Evolutionary conservation across 2,329 filamentous ascomycete genomes (phyloP).

Genomic region (Cytospora piceae): DNA sequence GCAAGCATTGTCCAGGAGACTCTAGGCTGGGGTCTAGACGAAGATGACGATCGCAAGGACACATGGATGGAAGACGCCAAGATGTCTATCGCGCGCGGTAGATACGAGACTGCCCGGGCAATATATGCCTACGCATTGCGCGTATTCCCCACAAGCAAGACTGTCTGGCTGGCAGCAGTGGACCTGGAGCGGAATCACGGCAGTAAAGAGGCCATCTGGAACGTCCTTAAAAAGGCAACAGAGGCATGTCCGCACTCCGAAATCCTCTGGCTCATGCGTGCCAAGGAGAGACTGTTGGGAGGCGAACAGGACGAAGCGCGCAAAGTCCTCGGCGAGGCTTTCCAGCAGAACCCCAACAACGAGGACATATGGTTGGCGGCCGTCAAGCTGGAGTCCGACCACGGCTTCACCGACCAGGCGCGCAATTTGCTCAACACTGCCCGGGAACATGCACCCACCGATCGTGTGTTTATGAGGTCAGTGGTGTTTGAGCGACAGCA

Average conservation of each 20-base stretch:
- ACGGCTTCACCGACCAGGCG: constrained; percentile 79
- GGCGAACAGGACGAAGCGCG: constrained; percentile 87
- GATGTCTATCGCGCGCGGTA: constrained; percentile 76
- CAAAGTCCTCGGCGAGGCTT: constrained; percentile 82
- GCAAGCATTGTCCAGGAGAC: constrained; percentile 90
- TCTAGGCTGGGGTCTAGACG: constrained; percentile 88
- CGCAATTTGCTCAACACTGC: constrained; percentile 80
- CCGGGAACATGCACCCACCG: constrained; percentile 86
- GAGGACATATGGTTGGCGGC: constrained; percentile 98
- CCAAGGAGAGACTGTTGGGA: constrained; percentile 90
- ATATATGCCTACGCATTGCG: constrained; percentile 91
- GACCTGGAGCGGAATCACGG: constrained; percentile 92
- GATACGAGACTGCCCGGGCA: constrained; percentile 87
- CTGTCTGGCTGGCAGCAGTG: constrained; percentile 86
- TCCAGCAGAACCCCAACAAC: constrained; percentile 94
- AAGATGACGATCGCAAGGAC: constrained; percentile 94
- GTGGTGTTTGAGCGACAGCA: constrained; percentile 90
- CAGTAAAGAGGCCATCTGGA: constrained; percentile 78
- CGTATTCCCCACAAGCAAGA: constrained; percentile 85
- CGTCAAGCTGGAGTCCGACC: constrained; percentile 94
- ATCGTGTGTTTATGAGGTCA: constrained; percentile 96
- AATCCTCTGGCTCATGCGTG: constrained; percentile 93
- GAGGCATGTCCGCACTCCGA: constrained; percentile 91
- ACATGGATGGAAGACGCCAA: constrained; percentile 95
- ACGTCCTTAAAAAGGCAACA: constrained; percentile 88